Evolutionary conservation across 306 rosid genomes (phyloP), one percentile per base, ranked within the genome.

Genomic region (Glycine tomentella): DNA sequence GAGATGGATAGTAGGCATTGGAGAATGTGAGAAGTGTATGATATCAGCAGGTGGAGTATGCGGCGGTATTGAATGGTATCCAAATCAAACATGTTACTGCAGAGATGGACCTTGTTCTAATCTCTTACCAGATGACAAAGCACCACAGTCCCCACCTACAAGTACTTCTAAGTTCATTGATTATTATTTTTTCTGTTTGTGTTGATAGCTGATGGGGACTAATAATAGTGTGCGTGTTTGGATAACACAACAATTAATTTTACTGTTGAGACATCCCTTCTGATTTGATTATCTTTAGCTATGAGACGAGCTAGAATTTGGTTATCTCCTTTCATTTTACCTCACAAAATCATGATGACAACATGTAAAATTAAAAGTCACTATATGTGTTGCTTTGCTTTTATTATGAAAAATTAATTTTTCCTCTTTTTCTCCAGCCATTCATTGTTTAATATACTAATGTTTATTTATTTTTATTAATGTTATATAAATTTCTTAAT

Each of bases 61-160:
- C 49, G 91, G 92, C 42, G 89, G 87, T 51, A 82, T 85, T 86
- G 84, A 89, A 13, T 7, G 8, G 76, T 1, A 0, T 10, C 63
- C 13, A 59, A 61, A n/a, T 25, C 61, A 75, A 66, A 2, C 71
- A 0, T 88, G 91, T 74, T 72, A 77, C 58, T 86, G 90, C 84
- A 15, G 55, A 42, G 67, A 46, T 57, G 58, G 7, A n/a, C 2
- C 78, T 68, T 10, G 57, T 46, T 4, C 51, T 15, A 44, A 5
- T 63, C 0, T 11, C 9, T 3, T 2, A 16, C 67, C 53, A 15
- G 42, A 20, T 55, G 34, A 10, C n/a, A 13, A 7, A 80, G 17
- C 72, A 11, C 1, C 57, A 34, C 38, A 34, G 38, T 34, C 38
- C 7, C 44, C 44, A 40, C 44, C 6, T 48, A 0, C 77, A 51